Base-by-base conservation (phyloP, 2,329 filamentous ascomycete genomes). In the Phaeosphaeria sp. region DNA sequence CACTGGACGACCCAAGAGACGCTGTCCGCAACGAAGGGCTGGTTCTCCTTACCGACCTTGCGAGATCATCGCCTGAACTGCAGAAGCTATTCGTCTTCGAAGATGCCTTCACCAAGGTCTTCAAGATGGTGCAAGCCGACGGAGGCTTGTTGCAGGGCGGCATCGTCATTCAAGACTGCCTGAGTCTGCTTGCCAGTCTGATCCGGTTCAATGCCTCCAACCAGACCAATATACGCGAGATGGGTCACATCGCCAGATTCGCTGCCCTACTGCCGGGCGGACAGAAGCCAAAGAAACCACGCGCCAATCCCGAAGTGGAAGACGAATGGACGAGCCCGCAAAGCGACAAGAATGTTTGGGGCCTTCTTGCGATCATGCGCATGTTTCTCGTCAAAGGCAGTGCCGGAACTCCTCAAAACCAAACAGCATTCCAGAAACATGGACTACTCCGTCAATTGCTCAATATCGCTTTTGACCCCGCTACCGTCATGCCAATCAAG, bases 81-180 rank as follows among this genome's bases (percentile, higher is more conserved):
- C 93, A 98, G 74, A 98, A 98, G 76, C 84, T 98, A 1, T 93
- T 98, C 22, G 95, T 93, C 0, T 98, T 97, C 66, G 93, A 97
- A 71, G 94, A 92, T 82, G 92, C 93, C 0, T 98, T 97, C 69
- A 92, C 95, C 60, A 88, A 90, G 44, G 82, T 96, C 24, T 97
- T 98, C 74, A 83, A 83, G 45, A 89, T 98, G 52, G 91, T 99
- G 52, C 86, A 89, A 64, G 82, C 84, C 0, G 95, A 99, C 69
- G 95, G 95, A 0, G 90, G 89, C 2, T 80, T 99, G 45, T 84
- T 84, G 4, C 89, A 96, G 67, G 95, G 95, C 17, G 92, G 91
- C 43, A 90, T 94, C 60, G 86, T 91, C 13, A 91, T 97, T 2
- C 94, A 98, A 77, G 95, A 99, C 76, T 97, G 93, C 67, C 82